phyloP scores from a whole-genome alignment of 2,329 filamentous ascomycete species.

The Neospermospora avenae region DNA sequence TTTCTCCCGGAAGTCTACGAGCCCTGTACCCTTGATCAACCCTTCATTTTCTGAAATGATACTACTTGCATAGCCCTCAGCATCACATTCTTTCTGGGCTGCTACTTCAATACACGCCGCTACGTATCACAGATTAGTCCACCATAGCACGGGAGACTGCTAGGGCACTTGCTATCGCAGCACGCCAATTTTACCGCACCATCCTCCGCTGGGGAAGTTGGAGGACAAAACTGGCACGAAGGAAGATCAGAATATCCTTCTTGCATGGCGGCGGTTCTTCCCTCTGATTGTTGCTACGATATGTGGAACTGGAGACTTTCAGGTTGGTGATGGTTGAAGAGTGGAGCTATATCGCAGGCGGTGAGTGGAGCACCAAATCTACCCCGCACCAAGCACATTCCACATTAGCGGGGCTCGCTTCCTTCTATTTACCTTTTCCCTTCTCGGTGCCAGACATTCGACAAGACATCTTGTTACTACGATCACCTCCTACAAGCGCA shows the following conservation, averaged over 20 bases:
- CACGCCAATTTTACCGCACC: neutral
- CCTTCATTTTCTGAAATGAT: neutral
- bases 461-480: too few relatives aligned
- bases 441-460: too few relatives aligned
- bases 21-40: neutral
- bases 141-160: neutral
- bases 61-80: neutral
- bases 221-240: neutral
- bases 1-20: neutral
- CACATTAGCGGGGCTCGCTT: too few relatives aligned
- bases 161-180: neutral
- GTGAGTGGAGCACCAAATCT: too few relatives aligned
- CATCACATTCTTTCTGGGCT: neutral
- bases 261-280: neutral
- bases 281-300: neutral
- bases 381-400: too few relatives aligned
- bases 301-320: neutral
- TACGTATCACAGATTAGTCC: neutral
- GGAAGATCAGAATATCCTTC: neutral
- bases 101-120: neutral
- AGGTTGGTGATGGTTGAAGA: neutral
- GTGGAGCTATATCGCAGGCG: neutral
- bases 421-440: too few relatives aligned
- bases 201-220: neutral
- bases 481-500: too few relatives aligned